Base-by-base conservation (phyloP, 768 basidiomycete genomes). In the Lactifluus subvellereus region DNA sequence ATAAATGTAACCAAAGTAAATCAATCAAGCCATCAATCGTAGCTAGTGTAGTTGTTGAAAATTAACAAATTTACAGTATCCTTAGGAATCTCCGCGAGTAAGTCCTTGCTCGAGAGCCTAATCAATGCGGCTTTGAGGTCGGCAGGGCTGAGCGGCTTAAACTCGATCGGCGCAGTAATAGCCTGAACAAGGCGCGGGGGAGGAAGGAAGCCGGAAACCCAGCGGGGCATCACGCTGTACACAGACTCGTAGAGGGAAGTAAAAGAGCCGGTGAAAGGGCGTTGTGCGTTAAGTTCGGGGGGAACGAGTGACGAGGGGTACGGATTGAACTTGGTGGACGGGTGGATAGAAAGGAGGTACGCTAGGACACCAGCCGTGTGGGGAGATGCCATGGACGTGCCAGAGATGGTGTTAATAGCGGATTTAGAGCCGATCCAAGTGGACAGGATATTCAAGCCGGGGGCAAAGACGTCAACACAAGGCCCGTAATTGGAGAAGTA, bases 401-500 rank as follows among this genome's bases (percentile, higher is more conserved):
- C 91, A 0, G 90, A 92, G 67, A 95, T 83, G 13, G 85, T 90
- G 69, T 85, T 83, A 51, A 77, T 78, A 20, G 89, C 82, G 1
- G 63, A 69, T 51, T 71, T 71, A 52, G 82, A 79, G 32, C 84
- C 84, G 61, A 79, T 91, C 79, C 84, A 96, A 58, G 90, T 94
- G 48, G 90, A 94, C 0, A 89, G 77, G 72, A 97, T 96, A 79
- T 92, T 93, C 61, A 94, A 77, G 65, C 89, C 83, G 55, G 95
- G 96, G 37, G 84, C 95, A 69, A 97, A 95, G 66, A 98, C 81
- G 69, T 98, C 92, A 57, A 98, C 94, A 71, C 95, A 98, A 57
- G 77, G 67, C 22, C 96, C 97, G 69, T 78, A 81, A 83, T 99
- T 99, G 72, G 93, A 95, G 81, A 97, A 94, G 76, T 89, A 90